Percentiles rank a stretch among this genome's conserved stretches.
Conservation (phyloP, 257 asterid genomes). For the Osmanthus fragrans region DNA sequence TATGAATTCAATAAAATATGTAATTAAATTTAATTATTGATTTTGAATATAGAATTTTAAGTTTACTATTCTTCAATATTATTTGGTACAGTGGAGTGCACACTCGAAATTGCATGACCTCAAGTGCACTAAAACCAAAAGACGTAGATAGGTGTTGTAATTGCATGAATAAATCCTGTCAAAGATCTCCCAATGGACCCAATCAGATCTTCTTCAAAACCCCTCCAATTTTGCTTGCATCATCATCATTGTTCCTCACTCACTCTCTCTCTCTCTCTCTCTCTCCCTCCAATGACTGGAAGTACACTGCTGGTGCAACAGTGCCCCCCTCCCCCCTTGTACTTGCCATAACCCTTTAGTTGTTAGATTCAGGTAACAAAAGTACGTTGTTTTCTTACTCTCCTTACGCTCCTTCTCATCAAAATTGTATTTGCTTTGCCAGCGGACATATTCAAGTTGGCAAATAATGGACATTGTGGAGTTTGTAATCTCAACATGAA, state of each 20-base stretch:
- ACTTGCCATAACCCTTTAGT: conserved; percentile 58
- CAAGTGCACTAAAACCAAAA: neutral
- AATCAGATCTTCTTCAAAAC: conserved; percentile 42
- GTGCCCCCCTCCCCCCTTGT: conserved; percentile 25
- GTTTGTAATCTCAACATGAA: too few relatives aligned
- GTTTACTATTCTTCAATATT: neutral
- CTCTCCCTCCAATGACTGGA: conserved; percentile 30
- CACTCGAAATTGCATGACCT: too few relatives aligned
- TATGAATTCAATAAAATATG: too few relatives aligned
- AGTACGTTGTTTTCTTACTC: conserved; percentile 56
- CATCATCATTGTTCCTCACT: conserved; percentile 42
- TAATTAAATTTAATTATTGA: too few relatives aligned
- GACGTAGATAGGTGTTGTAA: conserved; percentile 26
- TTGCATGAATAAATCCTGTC: conserved; percentile 57
- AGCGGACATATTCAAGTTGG: too few relatives aligned
- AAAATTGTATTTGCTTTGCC: conserved; percentile 14
- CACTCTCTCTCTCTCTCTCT: neutral
- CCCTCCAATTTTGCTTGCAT: conserved; percentile 69
- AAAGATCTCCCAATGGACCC: conserved; percentile 48
- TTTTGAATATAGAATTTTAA: too few relatives aligned
- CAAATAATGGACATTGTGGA: too few relatives aligned
- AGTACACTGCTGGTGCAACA: conserved; percentile 66
- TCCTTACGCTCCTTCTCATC: conserved; percentile 51
- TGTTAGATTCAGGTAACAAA: conserved; percentile 61
- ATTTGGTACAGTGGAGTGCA: too few relatives aligned